These are phyloP conservation scores for Ceratocystis ficicola DNA, from an alignment of 2,329 filamentous ascomycete genomes.

Conservation along the genomic window DNA sequence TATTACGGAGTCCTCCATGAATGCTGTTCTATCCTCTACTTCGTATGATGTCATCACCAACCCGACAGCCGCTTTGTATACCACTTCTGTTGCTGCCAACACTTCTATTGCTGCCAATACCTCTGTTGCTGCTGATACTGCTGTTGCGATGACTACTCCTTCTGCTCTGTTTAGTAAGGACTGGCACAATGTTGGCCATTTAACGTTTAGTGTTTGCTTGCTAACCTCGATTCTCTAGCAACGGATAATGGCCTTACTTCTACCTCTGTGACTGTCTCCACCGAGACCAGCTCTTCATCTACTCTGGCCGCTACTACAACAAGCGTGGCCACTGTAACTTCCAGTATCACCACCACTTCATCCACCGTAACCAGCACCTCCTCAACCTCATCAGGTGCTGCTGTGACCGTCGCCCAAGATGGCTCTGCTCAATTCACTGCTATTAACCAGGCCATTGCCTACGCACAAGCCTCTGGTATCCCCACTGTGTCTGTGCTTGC, in stretches of 20 bases:
- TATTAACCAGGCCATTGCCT: constrained; percentile 34
- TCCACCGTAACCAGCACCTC: background rate
- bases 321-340: background rate
- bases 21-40: background rate
- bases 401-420: constrained; percentile 35
- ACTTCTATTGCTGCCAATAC: background rate
- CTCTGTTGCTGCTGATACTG: background rate
- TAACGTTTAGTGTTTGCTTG: background rate
- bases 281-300: background rate
- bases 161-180: background rate
- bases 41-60: background rate
- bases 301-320: background rate
- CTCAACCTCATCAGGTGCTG: constrained; percentile 20
- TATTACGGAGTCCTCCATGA: background rate
- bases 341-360: background rate
- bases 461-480: constrained; percentile 31
- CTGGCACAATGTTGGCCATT: background rate
- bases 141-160: background rate
- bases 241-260: background rate
- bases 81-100: background rate
- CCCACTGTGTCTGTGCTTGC: constrained; percentile 35
- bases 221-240: background rate
- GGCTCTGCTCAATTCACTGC: constrained; percentile 35
- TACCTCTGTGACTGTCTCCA: background rate
- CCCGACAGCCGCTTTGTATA: background rate